These are phyloP conservation scores for Xylaria sp. DNA, from an alignment of 2,329 filamentous ascomycete genomes.

Conservation along the genomic window DNA sequence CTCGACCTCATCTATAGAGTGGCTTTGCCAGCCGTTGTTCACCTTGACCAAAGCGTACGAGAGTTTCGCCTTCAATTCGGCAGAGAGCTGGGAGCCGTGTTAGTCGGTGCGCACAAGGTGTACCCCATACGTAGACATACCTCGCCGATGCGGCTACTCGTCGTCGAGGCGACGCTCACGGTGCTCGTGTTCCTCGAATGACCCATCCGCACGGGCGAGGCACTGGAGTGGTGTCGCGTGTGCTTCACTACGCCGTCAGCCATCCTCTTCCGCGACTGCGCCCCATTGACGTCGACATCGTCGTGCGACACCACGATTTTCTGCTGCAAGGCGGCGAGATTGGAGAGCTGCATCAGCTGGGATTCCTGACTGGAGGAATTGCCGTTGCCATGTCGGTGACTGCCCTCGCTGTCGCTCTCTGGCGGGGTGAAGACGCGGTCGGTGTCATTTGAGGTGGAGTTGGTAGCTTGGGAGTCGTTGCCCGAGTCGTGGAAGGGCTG, in stretches of 20 bases:
- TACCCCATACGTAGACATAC: slow-evolving; percentile 60
- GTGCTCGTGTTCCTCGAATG: slow-evolving; percentile 79
- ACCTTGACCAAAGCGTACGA: slow-evolving; percentile 96
- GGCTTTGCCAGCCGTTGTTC: slow-evolving; percentile 86
- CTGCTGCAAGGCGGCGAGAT: slow-evolving; percentile 65
- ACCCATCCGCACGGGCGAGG: slow-evolving; percentile 59
- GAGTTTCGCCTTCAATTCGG: slow-evolving; percentile 81
- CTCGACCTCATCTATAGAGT: slow-evolving; percentile 81
- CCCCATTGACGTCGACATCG: slow-evolving; percentile 47
- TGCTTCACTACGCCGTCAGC: slow-evolving; percentile 79
- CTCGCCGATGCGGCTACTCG: slow-evolving; percentile 79
- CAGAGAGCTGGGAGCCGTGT: slow-evolving; percentile 45
- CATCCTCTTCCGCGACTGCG: slow-evolving; percentile 73
- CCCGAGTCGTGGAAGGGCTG: slow-evolving; percentile 48
- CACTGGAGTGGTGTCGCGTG: slow-evolving; percentile 52
- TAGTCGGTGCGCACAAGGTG: slow-evolving; percentile 30
- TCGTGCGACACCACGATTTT: slow-evolving; percentile 56
- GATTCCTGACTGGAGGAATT: slow-evolving; percentile 63
- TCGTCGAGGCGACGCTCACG: slow-evolving; percentile 68
- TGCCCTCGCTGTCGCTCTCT: slow-evolving; percentile 54
- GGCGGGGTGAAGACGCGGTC: slow-evolving; percentile 57
- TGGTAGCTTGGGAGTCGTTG: slow-evolving; percentile 58
- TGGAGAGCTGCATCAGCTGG: slow-evolving; percentile 67
- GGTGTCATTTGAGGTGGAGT: slow-evolving; percentile 52
- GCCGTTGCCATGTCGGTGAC: slow-evolving; percentile 52